Conservation (phyloP, 1,284 basidiomycete genomes). For the Cutaneotrichosporon spelunceum region DNA sequence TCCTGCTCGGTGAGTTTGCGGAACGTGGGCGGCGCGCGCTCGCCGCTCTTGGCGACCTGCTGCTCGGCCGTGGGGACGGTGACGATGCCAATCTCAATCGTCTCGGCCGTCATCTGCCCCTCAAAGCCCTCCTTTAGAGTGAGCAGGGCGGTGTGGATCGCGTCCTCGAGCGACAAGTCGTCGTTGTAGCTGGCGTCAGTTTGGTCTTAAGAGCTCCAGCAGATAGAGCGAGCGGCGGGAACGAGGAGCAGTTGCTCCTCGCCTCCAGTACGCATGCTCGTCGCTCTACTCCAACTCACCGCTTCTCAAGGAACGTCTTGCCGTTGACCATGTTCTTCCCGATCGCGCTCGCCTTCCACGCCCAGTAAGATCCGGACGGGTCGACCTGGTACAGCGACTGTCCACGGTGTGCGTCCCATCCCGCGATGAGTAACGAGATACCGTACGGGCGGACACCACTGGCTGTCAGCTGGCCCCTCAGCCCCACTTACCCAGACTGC, state of each 20-base stretch:
- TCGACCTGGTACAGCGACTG: slow-evolving; percentile 97
- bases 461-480: slow-evolving; percentile 21
- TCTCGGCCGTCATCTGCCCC: slow-evolving; percentile 99
- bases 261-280: neutral
- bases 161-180: slow-evolving; percentile 97
- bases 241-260: neutral
- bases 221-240: neutral
- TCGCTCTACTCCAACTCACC: slow-evolving; percentile 64
- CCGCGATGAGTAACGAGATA: slow-evolving; percentile 92
- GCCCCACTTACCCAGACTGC: slow-evolving; percentile 78
- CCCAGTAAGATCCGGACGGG: slow-evolving; percentile 98
- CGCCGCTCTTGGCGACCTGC: slow-evolving; percentile 65
- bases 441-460: slow-evolving; percentile 98
- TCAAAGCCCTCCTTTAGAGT: slow-evolving; percentile 99
- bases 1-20: slow-evolving; percentile 91
- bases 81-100: slow-evolving; percentile 96
- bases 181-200: slow-evolving; percentile 79
- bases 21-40: slow-evolving; percentile 79
- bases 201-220: neutral
- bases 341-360: slow-evolving; percentile 99
- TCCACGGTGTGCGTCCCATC: slow-evolving; percentile 88
- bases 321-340: slow-evolving; percentile 99
- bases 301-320: slow-evolving; percentile 97
- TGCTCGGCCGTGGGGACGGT: slow-evolving; percentile 77
- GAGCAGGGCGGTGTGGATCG: slow-evolving; percentile 97